Conservation (phyloP, 2,329 filamentous ascomycete species). For the Fusarium beomiforme region DNA sequence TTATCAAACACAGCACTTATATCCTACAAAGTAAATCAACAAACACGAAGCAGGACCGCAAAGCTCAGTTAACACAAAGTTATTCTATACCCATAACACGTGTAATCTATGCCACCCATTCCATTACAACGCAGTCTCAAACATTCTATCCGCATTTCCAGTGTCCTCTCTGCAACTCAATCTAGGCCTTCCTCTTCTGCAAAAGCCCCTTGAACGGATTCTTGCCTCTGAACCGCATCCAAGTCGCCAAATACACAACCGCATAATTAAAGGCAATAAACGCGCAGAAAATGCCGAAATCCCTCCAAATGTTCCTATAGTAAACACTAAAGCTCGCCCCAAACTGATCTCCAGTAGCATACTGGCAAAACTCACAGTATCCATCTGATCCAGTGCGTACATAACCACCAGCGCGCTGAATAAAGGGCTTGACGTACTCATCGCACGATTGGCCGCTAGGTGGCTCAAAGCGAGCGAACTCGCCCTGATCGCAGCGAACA, state of each 20-base stretch:
- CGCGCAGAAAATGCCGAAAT: slow-evolving; percentile 72
- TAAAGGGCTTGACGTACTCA: slow-evolving; percentile 65
- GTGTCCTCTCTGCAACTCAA: not conserved
- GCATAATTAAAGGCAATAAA: slow-evolving; percentile 72
- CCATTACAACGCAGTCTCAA: not conserved
- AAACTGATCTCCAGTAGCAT: slow-evolving; percentile 69
- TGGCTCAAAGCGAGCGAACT: slow-evolving; percentile 68
- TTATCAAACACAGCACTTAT: not conserved
- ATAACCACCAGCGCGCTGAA: slow-evolving; percentile 66
- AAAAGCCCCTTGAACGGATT: slow-evolving; percentile 49
- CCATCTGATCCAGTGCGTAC: slow-evolving; percentile 65
- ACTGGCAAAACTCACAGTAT: slow-evolving; percentile 73
- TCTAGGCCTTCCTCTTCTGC: slow-evolving; percentile 37
- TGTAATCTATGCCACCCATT: not conserved
- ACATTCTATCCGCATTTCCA: not conserved
- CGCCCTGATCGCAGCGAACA: slow-evolving; percentile 63
- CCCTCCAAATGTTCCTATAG: slow-evolving; percentile 70
- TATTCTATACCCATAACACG: not conserved
- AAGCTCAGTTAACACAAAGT: rapidly evolving
- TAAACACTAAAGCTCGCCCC: slow-evolving; percentile 68
- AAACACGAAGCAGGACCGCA: rapidly evolving
- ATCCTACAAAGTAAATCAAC: rapidly evolving
- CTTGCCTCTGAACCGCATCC: slow-evolving; percentile 51
- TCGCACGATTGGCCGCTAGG: slow-evolving; percentile 69
- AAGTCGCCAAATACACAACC: slow-evolving; percentile 53